These are phyloP conservation scores for Lachancea kluyveri DNA, from an alignment of 805 yeast genomes.

Conservation along the genomic window DNA sequence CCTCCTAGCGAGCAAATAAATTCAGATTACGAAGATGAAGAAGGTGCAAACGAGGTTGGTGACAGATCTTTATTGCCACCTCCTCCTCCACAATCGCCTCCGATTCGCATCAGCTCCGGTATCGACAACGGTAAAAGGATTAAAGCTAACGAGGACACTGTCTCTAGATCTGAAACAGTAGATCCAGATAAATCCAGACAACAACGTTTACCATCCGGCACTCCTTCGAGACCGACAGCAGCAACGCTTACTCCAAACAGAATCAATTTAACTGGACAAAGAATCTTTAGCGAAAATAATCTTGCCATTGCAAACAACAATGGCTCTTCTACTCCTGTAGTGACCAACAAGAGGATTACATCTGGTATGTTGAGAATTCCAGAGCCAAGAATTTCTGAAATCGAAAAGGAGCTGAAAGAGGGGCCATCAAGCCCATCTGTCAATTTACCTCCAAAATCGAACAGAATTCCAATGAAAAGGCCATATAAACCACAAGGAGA, in stretches of 20 bases:
- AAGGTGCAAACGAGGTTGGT: slow-evolving; percentile 28
- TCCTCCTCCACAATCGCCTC: slow-evolving; percentile 34
- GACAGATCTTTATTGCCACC: slow-evolving; percentile 33
- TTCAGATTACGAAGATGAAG: slow-evolving; percentile 21
- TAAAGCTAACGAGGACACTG: slow-evolving; percentile 31
- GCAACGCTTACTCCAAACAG: slow-evolving; percentile 20
- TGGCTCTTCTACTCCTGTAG: slow-evolving; percentile 12
- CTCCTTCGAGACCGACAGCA: slow-evolving; percentile 19
- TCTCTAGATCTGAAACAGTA: slow-evolving; percentile 33
- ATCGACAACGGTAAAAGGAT: slow-evolving; percentile 27
- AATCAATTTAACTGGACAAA: slow-evolving; percentile 23
- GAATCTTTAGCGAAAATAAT: slow-evolving; percentile 25
- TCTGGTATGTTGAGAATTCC: slow-evolving; percentile 41
- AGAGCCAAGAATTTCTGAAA: slow-evolving; percentile 37
- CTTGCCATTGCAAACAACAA: slow-evolving; percentile 11
- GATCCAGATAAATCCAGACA: slow-evolving; percentile 34
- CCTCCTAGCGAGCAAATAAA: slow-evolving; percentile 21
- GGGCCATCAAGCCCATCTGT: slow-evolving; percentile 34
- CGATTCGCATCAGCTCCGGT: slow-evolving; percentile 33
- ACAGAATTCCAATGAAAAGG: slow-evolving; percentile 33
- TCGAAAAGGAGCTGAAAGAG: slow-evolving; percentile 33
- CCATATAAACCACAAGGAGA: slow-evolving; percentile 17
- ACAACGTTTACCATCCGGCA: slow-evolving; percentile 28
- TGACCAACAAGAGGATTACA: slow-evolving; percentile 31
- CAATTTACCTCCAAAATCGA: slow-evolving; percentile 27